Conservation (phyloP, 1,284 basidiomycete species). For the Irpex sp. region DNA sequence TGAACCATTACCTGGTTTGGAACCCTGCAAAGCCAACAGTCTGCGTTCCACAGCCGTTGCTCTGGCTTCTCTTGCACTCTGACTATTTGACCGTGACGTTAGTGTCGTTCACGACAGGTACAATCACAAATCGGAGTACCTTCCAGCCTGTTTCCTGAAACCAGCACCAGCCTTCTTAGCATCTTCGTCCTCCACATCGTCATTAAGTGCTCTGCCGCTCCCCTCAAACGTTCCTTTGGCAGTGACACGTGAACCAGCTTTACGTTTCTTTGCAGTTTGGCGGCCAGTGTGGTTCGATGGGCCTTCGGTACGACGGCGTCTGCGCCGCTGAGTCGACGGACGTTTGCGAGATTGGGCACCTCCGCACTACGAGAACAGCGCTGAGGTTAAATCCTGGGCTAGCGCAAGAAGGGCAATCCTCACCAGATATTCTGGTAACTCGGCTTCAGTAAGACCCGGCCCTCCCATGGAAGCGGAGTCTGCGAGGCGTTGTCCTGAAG, state of each 20-base stretch:
- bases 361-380: constrained; percentile 46
- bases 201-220: constrained; percentile 50
- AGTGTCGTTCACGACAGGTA: not conserved
- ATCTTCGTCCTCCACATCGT: constrained; percentile 34
- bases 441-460: constrained; percentile 46
- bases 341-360: constrained; percentile 68
- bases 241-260: constrained; percentile 63
- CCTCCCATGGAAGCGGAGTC: constrained; percentile 57
- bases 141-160: constrained; percentile 66
- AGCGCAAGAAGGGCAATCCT: constrained; percentile 11
- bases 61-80: constrained; percentile 71
- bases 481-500: constrained; percentile 62
- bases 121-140: constrained; percentile 36
- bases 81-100: constrained; percentile 36
- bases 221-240: constrained; percentile 57
- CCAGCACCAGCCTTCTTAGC: constrained; percentile 47
- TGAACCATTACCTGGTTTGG: constrained; percentile 22
- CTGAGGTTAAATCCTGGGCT: too few species aligned
- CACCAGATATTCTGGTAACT: constrained; percentile 76
- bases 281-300: constrained; percentile 54
- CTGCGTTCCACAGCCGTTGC: constrained; percentile 69
- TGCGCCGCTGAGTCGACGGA: constrained; percentile 43
- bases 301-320: constrained; percentile 36
- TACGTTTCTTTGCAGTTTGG: constrained; percentile 62
- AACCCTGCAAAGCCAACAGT: constrained; percentile 38